Evolutionary conservation across 495 filamentous ascomycete genomes (phyloP).

Genomic region (Letharia columbiana): DNA sequence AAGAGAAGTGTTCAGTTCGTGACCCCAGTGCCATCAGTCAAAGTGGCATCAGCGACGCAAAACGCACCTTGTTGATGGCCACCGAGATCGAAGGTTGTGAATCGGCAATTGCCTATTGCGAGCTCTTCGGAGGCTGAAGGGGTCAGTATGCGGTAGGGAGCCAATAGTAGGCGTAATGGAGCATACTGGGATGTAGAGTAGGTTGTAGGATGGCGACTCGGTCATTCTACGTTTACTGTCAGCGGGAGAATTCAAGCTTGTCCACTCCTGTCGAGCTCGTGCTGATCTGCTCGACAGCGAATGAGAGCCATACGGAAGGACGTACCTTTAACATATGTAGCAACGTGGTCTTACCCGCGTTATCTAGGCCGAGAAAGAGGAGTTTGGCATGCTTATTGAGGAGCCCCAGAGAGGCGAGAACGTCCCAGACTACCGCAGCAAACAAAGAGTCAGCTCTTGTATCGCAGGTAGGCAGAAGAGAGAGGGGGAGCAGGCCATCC

Average conservation of each 20-base stretch:
- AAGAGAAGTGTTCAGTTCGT: neutral
- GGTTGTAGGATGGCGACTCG: constrained; percentile 88
- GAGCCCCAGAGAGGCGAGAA: constrained; percentile 81
- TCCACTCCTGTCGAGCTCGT: neutral
- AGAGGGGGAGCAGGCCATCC: neutral
- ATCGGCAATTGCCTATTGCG: constrained; percentile 89
- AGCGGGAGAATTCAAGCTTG: constrained; percentile 27
- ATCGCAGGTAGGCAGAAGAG: neutral
- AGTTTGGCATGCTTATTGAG: constrained; percentile 95
- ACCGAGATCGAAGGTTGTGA: constrained; percentile 95
- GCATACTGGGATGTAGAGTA: constrained; percentile 77
- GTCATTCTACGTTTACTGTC: constrained; percentile 52
- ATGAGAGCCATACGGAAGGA: neutral
- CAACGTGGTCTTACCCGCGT: constrained; percentile 94
- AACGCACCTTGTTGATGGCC: constrained; percentile 88
- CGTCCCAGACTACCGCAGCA: constrained; percentile 67
- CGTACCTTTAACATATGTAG: constrained; percentile 84
- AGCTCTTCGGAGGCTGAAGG: constrained; percentile 82
- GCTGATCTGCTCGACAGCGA: neutral
- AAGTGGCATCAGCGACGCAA: neutral
- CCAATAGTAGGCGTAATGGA: neutral
- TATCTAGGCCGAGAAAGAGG: constrained; percentile 89
- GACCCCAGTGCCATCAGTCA: neutral
- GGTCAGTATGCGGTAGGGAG: constrained; percentile 7
- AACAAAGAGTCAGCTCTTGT: constrained; percentile 23